phyloP scores from a whole-genome alignment of 1,284 basidiomycete genomes.

The Puccinia hordei region DNA sequence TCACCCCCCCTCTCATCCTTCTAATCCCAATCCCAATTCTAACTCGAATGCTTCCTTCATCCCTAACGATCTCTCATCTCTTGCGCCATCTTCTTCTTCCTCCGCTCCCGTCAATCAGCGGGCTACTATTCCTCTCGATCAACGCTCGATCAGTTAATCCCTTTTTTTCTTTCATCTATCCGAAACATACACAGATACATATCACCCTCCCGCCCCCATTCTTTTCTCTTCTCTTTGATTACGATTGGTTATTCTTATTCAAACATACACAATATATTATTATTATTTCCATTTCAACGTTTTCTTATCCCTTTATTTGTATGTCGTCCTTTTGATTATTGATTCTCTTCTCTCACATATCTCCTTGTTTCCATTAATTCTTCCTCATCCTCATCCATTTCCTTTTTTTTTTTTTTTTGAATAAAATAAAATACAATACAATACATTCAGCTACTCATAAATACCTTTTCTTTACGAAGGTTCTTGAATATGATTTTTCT shows the following conservation, averaged over 20 bases:
- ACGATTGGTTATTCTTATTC: conserved; percentile 3
- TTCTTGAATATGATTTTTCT: too few species aligned
- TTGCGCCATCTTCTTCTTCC: not conserved
- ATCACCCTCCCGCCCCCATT: not conserved
- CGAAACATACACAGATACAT: not conserved
- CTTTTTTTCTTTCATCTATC: not conserved
- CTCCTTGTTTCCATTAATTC: not conserved
- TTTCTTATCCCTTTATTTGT: conserved; percentile 13
- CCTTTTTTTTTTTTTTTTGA: not conserved
- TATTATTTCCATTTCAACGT: not conserved
- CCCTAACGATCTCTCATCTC: not conserved
- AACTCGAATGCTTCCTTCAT: not conserved
- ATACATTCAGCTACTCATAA: not conserved
- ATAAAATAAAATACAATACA: not conserved
- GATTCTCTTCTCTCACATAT: not conserved
- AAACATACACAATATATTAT: not conserved
- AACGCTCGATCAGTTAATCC: conserved; percentile 20
- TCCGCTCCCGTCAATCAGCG: not conserved
- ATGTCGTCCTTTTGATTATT: conserved; percentile 3
- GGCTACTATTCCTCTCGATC: conserved; percentile 14
- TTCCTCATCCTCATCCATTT: not conserved
- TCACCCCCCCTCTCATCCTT: not conserved
- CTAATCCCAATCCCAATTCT: not conserved
- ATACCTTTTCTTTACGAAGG: too few species aligned
- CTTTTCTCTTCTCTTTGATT: conserved; percentile 7